These are phyloP conservation scores for Bipolaris victoriae DNA, from an alignment of 2,329 filamentous ascomycete genomes.

Conservation along the genomic window DNA sequence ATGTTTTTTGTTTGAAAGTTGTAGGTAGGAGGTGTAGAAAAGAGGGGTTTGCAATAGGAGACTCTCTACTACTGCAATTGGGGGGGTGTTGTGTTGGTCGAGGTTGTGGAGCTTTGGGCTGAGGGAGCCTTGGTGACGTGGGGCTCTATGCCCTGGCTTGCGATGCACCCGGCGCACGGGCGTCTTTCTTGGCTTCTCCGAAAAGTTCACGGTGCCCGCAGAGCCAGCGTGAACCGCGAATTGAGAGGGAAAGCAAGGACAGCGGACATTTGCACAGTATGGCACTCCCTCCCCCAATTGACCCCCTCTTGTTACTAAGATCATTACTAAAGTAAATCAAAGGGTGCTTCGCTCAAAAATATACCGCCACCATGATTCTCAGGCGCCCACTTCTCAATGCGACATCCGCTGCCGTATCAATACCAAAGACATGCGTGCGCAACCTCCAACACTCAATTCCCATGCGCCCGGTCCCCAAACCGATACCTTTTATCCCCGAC, in stretches of 20 bases:
- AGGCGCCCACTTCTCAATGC: conserved; percentile 43
- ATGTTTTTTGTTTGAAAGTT: conserved; percentile 34
- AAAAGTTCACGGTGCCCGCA: conserved; percentile 37
- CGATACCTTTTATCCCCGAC: conserved; percentile 86
- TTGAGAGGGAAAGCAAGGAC: not conserved
- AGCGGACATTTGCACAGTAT: not conserved
- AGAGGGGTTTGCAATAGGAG: conserved; percentile 72
- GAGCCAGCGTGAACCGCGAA: conserved; percentile 9
- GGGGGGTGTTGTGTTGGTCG: conserved; percentile 6
- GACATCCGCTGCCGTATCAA: conserved; percentile 30
- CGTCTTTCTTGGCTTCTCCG: conserved; percentile 38
- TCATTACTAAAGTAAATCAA: not conserved
- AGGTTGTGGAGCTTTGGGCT: conserved; percentile 11
- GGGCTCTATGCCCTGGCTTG: conserved; percentile 8
- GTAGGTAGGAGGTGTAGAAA: not conserved
- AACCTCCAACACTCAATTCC: conserved; percentile 50
- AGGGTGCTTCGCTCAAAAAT: not conserved
- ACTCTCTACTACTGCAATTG: conserved; percentile 81
- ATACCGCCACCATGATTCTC: conserved; percentile 42
- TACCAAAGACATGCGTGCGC: conserved; percentile 41
- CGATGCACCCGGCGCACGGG: conserved; percentile 19
- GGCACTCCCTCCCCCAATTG: not conserved
- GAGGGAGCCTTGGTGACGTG: conserved; percentile 13
- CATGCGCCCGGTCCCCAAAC: conserved; percentile 63
- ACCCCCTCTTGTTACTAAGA: not conserved